Evolutionary conservation across 306 rosid species (phyloP).

Genomic region (Trifolium dubium): DNA sequence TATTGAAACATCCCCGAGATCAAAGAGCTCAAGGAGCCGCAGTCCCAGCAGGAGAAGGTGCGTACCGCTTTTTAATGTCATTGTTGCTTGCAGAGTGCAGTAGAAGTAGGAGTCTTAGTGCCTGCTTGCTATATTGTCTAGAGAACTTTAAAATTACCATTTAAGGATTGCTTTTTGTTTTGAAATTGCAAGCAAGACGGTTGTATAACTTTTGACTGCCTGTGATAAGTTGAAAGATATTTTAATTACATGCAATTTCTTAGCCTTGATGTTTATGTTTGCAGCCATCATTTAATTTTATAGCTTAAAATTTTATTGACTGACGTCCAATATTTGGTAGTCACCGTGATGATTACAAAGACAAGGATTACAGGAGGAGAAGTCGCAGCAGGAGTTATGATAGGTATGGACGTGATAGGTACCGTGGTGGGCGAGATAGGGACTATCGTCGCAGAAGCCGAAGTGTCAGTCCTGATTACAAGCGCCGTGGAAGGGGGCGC

Average conservation of each 20-base stretch:
- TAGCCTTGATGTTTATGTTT: not conserved
- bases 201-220: not conserved
- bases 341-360: slow-evolving; percentile 64
- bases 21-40: slow-evolving; percentile 80
- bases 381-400: slow-evolving; percentile 81
- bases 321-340: slow-evolving; percentile 40
- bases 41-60: slow-evolving; percentile 76
- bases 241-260: not conserved
- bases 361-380: slow-evolving; percentile 64
- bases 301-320: not conserved
- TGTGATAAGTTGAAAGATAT: not conserved
- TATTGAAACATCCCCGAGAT: slow-evolving; percentile 56
- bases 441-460: slow-evolving; percentile 67
- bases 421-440: slow-evolving; percentile 66
- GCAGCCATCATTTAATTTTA: not conserved
- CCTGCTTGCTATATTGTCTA: not conserved
- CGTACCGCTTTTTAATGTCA: slow-evolving; percentile 12
- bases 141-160: not conserved
- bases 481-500: slow-evolving; percentile 62
- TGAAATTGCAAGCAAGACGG: not conserved
- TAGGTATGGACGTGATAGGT: slow-evolving; percentile 64
- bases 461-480: slow-evolving; percentile 75
- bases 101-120: not conserved
- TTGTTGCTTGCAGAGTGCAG: not conserved
- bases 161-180: not conserved